These are phyloP conservation scores for Viola odorata DNA, from an alignment of 345 rosid species.

Conservation along the genomic window DNA sequence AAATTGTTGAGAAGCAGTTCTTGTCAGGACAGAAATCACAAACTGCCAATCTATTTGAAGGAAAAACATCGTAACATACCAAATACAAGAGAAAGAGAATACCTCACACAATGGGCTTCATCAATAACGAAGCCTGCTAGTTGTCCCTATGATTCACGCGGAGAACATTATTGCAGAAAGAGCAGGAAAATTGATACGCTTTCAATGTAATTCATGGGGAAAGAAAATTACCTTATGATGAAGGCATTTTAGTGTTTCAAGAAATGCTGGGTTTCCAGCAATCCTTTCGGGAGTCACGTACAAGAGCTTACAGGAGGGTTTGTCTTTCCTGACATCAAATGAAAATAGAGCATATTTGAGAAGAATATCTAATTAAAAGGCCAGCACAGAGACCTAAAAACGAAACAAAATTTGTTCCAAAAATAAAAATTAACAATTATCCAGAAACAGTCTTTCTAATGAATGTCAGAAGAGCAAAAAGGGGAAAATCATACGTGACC, in stretches of 20 bases:
- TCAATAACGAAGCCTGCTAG: constrained; percentile 82
- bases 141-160: constrained; percentile 42
- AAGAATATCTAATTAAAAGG: background rate
- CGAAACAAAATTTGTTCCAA: background rate
- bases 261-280: constrained; percentile 62
- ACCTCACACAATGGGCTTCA: constrained; percentile 97
- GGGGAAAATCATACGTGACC: background rate
- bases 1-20: constrained; percentile 5
- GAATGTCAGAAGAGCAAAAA: background rate
- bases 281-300: constrained; percentile 92
- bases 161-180: constrained; percentile 6
- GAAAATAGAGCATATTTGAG: constrained; percentile 8
- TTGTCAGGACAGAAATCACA: no score
- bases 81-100: background rate
- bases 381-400: background rate
- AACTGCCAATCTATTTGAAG: no score
- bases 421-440: background rate
- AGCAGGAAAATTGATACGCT: background rate
- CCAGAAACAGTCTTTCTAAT: no score
- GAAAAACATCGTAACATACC: no score
- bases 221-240: constrained; percentile 48
- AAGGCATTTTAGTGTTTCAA: constrained; percentile 51
- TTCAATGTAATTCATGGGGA: background rate
- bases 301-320: constrained; percentile 81
- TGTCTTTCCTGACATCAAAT: constrained; percentile 44